Evolutionary conservation across 2,329 filamentous ascomycete genomes (phyloP).

Genomic region (Cordyceps fumosorosea): DNA sequence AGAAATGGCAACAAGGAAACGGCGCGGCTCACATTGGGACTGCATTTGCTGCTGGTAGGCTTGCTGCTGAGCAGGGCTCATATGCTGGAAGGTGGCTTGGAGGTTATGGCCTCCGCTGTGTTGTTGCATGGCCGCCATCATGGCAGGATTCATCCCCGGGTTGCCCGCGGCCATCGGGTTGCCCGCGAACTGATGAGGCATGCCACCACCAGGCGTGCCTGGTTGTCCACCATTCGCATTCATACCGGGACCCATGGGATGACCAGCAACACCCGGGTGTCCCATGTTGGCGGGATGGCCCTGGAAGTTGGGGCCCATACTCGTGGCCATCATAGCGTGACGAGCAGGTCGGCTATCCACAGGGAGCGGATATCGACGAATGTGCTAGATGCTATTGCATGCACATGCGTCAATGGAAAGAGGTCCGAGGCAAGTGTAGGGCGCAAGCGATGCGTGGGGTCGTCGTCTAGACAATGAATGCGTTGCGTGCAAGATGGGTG

Average conservation of each 20-base stretch:
- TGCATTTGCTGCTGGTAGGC: slow-evolving; percentile 41
- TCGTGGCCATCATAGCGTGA: slow-evolving; percentile 59
- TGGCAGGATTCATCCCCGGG: slow-evolving; percentile 64
- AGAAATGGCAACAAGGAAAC: slow-evolving; percentile 2
- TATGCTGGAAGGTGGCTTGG: slow-evolving; percentile 61
- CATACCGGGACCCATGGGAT: slow-evolving; percentile 57
- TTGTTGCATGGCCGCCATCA: slow-evolving; percentile 74
- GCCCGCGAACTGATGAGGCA: slow-evolving; percentile 59
- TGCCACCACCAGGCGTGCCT: slow-evolving; percentile 56
- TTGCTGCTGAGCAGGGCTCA: slow-evolving; percentile 55
- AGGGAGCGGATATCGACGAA: slow-evolving; percentile 51
- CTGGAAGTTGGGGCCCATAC: slow-evolving; percentile 55
- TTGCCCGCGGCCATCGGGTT: slow-evolving; percentile 65
- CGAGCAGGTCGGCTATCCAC: slow-evolving; percentile 47
- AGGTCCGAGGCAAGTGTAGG: not conserved
- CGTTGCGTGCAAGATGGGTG: not conserved
- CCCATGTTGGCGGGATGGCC: slow-evolving; percentile 67
- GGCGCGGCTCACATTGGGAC: slow-evolving; percentile 27
- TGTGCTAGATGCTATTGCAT: slow-evolving; percentile 40
- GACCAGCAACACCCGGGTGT: slow-evolving; percentile 61
- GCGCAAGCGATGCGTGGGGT: not conserved
- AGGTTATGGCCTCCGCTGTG: slow-evolving; percentile 59
- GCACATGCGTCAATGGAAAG: slow-evolving; percentile 28
- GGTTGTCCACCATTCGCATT: slow-evolving; percentile 64
- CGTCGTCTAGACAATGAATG: not conserved